These are phyloP conservation scores for Tolypocladium nubicola DNA, from an alignment of 2,329 filamentous ascomycete genomes.

Conservation along the genomic window DNA sequence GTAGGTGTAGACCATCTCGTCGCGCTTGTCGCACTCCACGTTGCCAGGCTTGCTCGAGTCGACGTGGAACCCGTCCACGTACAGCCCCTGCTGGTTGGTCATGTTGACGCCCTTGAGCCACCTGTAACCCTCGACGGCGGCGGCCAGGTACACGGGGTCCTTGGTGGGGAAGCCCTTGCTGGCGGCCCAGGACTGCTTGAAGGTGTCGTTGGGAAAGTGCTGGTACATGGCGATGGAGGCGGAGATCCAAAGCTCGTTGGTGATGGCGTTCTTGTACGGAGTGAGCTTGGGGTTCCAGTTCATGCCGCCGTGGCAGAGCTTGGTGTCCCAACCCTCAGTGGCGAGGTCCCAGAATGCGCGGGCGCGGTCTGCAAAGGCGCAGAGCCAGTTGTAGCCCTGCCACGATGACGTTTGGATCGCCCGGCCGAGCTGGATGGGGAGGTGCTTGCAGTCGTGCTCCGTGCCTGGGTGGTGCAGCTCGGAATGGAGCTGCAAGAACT, in stretches of 20 bases:
- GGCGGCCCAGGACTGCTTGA: slow-evolving; percentile 53
- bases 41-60: slow-evolving; percentile 50
- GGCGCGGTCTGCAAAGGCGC: slow-evolving; percentile 71
- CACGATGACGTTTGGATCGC: slow-evolving; percentile 37
- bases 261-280: slow-evolving; percentile 95
- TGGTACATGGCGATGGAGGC: slow-evolving; percentile 85
- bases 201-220: slow-evolving; percentile 71
- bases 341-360: slow-evolving; percentile 80
- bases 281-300: slow-evolving; percentile 71
- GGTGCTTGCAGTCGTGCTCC: slow-evolving; percentile 3
- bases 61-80: slow-evolving; percentile 84
- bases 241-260: slow-evolving; percentile 80
- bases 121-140: slow-evolving; percentile 66
- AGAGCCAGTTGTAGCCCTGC: slow-evolving; percentile 67
- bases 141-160: slow-evolving; percentile 57
- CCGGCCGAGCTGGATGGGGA: slow-evolving; percentile 1
- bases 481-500: slow-evolving; percentile 64
- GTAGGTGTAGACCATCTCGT: slow-evolving; percentile 90
- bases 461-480: slow-evolving; percentile 42
- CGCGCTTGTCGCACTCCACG: slow-evolving; percentile 65
- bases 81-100: slow-evolving; percentile 65
- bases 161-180: slow-evolving; percentile 17
- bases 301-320: slow-evolving; percentile 79
- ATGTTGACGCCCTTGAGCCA: slow-evolving; percentile 77
- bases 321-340: slow-evolving; percentile 68